phyloP scores from a whole-genome alignment of 179 eudicot species.

The Gypsophila paniculata region DNA sequence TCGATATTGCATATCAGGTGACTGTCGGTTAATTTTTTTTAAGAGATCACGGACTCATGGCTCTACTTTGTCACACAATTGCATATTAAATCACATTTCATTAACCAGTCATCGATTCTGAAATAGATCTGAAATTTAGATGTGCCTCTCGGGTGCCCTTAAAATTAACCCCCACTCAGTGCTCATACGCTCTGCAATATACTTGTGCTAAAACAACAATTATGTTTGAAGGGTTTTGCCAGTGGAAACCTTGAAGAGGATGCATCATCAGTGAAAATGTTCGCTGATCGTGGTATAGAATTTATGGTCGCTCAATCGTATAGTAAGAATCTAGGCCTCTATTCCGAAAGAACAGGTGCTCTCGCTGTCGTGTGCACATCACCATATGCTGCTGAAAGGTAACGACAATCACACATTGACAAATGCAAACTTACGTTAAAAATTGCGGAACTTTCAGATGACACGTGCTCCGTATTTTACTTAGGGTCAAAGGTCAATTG shows the following conservation, averaged over 20 bases:
- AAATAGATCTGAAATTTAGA: no score
- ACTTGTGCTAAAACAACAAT: not conserved
- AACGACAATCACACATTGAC: not conserved
- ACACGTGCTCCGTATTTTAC: not conserved
- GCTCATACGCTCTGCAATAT: conserved; percentile 6
- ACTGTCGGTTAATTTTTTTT: not conserved
- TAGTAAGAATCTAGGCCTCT: conserved; percentile 78
- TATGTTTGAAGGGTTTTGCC: conserved; percentile 64
- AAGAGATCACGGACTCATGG: no score
- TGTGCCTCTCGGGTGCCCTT: no score
- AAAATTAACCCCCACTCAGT: no score
- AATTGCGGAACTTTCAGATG: not conserved
- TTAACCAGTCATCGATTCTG: not conserved
- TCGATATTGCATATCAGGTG: conserved; percentile 90
- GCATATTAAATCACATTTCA: not conserved
- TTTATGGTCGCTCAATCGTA: conserved; percentile 77
- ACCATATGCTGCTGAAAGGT: conserved; percentile 70
- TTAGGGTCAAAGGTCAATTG: conserved; percentile 76
- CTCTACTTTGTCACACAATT: not conserved
- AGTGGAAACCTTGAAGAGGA: conserved; percentile 84
- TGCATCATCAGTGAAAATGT: conserved; percentile 77
- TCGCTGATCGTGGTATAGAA: conserved; percentile 78
- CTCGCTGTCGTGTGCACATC: conserved; percentile 70
- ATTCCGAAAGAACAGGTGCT: conserved; percentile 85
- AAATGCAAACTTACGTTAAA: not conserved